Evolutionary conservation across 108 stramenopile genomes (phyloP), one percentile per base, ranked within the genome.

Genomic region (Schizochytrium sp.): DNA sequence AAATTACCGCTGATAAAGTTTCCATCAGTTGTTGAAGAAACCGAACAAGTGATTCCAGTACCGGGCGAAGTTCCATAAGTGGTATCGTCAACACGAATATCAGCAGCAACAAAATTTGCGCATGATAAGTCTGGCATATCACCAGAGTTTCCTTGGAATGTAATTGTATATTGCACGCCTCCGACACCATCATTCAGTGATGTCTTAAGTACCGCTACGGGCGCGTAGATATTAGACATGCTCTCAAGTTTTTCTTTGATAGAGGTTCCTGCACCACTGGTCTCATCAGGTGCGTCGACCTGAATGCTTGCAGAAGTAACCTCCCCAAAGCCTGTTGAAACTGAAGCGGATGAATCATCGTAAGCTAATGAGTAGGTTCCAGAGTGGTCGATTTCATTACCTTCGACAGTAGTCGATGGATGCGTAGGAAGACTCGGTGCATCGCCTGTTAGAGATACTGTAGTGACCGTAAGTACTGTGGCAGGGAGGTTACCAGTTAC

Each of bases 401-500:
- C 89, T 42, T 89, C n/a, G 13, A 13, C 4, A 3, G 10, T n/a
- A 13, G 56, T 57, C 19, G 88, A 17, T 8, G 19, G 88, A 0
- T 44, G 45, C 59, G 61, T 1, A 17, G 58, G 88, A 45, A 87
- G 7, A 4, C 28, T 15, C 4, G 42, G 13, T 13, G 38, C 58
- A 5, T 57, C 61, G 4, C 15, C 57, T 4, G 10, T 13, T 12
- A 69, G 47, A 3, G 12, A 53, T 15, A 4, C 5, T 4, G 45
- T 50, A 4, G 61, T 40, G 38, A 42, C 19, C 0, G 88, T 0
- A 19, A 50, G 41, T 64, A 49, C 1, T 1, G 12, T 7, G 57
- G 46, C 28, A 1, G 89, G 89, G 3, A 89, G 15, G 50, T 87
- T 88, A 2, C 89, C 89, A 3, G 87, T 41, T 12, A 89, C 87